phyloP scores from a whole-genome alignment of 1,284 basidiomycete genomes.

The Cryptococcus sp. region DNA sequence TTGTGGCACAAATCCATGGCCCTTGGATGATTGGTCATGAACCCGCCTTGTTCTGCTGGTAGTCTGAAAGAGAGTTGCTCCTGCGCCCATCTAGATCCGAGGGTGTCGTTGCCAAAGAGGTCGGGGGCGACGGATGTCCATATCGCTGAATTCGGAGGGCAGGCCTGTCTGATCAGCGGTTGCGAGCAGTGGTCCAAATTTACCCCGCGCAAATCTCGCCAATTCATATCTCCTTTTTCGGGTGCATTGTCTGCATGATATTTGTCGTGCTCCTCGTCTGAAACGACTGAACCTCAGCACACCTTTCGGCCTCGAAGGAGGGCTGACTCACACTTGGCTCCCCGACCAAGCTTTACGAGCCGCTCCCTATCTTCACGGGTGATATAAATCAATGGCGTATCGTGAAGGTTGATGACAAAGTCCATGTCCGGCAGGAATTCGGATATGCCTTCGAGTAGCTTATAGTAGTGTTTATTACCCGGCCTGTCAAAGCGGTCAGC shows the following conservation, averaged over 20 bases:
- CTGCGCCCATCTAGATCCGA: neutral
- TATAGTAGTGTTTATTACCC: neutral
- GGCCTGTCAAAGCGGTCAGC: constrained; percentile 3
- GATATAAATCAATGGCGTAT: neutral
- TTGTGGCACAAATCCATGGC: constrained; percentile 5
- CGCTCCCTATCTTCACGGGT: constrained; percentile 3
- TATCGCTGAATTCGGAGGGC: neutral
- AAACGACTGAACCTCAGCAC: neutral
- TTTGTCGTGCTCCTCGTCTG: constrained; percentile 2
- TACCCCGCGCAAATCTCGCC: neutral
- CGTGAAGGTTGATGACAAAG: constrained; percentile 2
- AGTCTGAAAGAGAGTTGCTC: neutral
- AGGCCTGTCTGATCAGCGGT: neutral
- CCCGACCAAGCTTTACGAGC: neutral
- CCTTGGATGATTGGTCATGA: neutral
- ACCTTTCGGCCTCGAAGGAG: no score
- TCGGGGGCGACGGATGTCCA: neutral
- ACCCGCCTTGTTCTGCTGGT: neutral
- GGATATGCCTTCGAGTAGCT: neutral
- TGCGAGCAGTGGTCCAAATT: neutral
- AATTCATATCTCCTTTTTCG: neutral
- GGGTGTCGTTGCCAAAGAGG: neutral
- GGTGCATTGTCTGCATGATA: neutral
- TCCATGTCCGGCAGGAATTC: constrained; percentile 3
- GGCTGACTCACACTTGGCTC: neutral